Percentiles rank a stretch among this genome's conserved stretches.
Evolutionary conservation across 805 yeast genomes (phyloP).

Genomic region (Wickerhamiella kurtzmanii): DNA sequence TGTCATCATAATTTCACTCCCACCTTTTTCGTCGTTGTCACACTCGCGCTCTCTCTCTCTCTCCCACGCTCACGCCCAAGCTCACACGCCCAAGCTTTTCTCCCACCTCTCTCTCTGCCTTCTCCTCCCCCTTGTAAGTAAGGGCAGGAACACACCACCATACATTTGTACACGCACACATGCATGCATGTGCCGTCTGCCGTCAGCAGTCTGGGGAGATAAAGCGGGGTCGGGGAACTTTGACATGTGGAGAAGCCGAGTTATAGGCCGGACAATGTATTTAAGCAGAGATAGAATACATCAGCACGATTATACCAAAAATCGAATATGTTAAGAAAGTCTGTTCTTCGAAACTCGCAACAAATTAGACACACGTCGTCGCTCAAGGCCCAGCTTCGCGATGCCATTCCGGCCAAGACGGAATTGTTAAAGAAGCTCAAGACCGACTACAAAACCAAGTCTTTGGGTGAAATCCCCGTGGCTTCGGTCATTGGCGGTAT

Average conservation of each 20-base stretch:
- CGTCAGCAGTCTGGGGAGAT: background rate
- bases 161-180: too few relatives aligned
- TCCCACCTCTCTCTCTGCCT: too few relatives aligned
- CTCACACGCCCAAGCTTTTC: too few relatives aligned
- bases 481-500: conserved; percentile 51
- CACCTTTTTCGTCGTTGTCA: too few relatives aligned
- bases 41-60: too few relatives aligned
- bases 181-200: background rate
- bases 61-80: too few relatives aligned
- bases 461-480: conserved; percentile 35
- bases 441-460: conserved; percentile 25
- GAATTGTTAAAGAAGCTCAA: conserved; percentile 32
- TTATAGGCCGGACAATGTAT: too few relatives aligned
- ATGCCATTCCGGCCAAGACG: conserved; percentile 33
- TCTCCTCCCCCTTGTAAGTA: too few relatives aligned
- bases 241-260: background rate
- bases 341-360: background rate
- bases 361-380: conserved; percentile 10
- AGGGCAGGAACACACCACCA: too few relatives aligned
- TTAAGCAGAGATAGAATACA: too few relatives aligned
- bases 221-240: background rate
- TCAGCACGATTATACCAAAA: too few relatives aligned
- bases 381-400: conserved; percentile 26
- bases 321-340: background rate
- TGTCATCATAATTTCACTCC: too few relatives aligned